Evolutionary conservation across 495 filamentous ascomycete genomes (phyloP).

Genomic region (Hypoxylon fragiforme): DNA sequence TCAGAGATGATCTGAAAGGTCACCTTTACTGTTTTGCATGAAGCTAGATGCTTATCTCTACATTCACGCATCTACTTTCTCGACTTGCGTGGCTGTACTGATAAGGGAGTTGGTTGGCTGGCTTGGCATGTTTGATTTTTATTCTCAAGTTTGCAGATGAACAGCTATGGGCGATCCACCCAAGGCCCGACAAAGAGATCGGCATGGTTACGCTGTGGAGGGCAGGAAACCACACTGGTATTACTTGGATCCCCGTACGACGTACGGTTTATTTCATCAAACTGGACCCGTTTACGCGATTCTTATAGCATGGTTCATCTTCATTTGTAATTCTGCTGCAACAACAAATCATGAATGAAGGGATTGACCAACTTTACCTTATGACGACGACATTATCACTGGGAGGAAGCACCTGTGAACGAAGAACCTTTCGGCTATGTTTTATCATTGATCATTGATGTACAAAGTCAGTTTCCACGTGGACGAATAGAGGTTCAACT

Average conservation of each 20-base stretch:
- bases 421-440: slow-evolving; percentile 11
- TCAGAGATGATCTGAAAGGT: slow-evolving; percentile 36
- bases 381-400: slow-evolving; percentile 26
- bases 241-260: slow-evolving; percentile 30
- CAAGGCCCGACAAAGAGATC: slow-evolving; percentile 17
- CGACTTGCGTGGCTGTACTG: slow-evolving; percentile 27
- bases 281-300: slow-evolving; percentile 22
- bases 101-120: slow-evolving; percentile 34
- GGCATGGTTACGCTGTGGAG: slow-evolving; percentile 30
- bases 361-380: slow-evolving; percentile 26
- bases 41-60: slow-evolving; percentile 17
- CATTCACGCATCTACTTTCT: slow-evolving; percentile 19
- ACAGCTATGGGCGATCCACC: slow-evolving; percentile 11
- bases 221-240: slow-evolving; percentile 34
- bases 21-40: slow-evolving; percentile 21
- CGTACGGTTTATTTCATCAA: slow-evolving; percentile 30
- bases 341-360: slow-evolving; percentile 5
- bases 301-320: slow-evolving; percentile 29
- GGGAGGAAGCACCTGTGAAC: slow-evolving; percentile 23
- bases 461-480: slow-evolving; percentile 29
- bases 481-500: slow-evolving; percentile 15
- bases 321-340: slow-evolving; percentile 8
- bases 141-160: slow-evolving; percentile 23
- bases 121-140: slow-evolving; percentile 31
- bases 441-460: slow-evolving; percentile 31